These are phyloP conservation scores for Hygrophila difformis DNA, from an alignment of 257 asterid genomes.

Conservation along the genomic window DNA sequence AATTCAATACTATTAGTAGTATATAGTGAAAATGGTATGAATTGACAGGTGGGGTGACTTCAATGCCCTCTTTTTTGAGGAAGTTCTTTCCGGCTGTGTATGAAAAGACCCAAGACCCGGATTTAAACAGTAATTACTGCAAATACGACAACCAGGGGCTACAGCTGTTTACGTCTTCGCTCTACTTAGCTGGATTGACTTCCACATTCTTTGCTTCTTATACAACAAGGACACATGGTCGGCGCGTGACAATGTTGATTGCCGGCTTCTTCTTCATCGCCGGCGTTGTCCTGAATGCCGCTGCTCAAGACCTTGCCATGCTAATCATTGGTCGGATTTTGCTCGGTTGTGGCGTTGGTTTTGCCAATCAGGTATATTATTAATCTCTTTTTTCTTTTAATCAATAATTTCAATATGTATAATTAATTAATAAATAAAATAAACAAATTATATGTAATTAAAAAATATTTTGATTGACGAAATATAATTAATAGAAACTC, in stretches of 20 bases:
- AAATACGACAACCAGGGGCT: slow-evolving; percentile 80
- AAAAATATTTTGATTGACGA: no score
- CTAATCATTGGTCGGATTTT: slow-evolving; percentile 77
- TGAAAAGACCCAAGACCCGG: slow-evolving; percentile 18
- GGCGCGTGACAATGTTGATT: slow-evolving; percentile 61
- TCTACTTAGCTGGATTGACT: slow-evolving; percentile 74
- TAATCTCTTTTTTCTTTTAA: neutral
- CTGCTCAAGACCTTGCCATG: slow-evolving; percentile 79
- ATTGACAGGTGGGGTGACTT: slow-evolving; percentile 66
- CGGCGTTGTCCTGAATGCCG: slow-evolving; percentile 63
- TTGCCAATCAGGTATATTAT: slow-evolving; percentile 87
- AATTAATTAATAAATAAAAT: no score
- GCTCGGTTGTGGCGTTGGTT: slow-evolving; percentile 88
- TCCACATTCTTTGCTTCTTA: slow-evolving; percentile 89
- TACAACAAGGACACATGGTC: slow-evolving; percentile 67
- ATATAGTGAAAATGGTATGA: no score
- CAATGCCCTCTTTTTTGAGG: slow-evolving; percentile 53
- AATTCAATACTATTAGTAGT: no score
- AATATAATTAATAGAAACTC: no score
- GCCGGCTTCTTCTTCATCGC: slow-evolving; percentile 61
- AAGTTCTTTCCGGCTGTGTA: slow-evolving; percentile 74
- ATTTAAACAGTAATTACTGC: slow-evolving; percentile 63
- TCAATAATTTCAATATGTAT: no score
- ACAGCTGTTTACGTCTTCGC: slow-evolving; percentile 74
- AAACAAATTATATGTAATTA: no score